These are phyloP conservation scores for Penicillium sp. DNA, from an alignment of 2,329 filamentous ascomycete species.

Conservation along the genomic window DNA sequence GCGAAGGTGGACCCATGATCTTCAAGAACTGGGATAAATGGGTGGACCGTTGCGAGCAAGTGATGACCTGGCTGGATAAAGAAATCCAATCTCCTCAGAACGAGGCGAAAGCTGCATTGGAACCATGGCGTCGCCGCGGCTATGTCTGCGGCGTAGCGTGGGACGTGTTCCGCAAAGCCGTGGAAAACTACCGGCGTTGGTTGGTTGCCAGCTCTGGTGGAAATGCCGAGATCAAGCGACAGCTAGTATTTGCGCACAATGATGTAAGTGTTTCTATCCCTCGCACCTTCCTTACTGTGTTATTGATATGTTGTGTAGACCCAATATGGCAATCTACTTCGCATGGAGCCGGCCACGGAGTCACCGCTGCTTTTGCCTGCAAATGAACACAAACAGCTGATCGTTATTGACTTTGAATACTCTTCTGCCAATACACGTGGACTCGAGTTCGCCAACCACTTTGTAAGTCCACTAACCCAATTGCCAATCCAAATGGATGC, in stretches of 20 bases:
- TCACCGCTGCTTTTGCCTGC: conserved; percentile 84
- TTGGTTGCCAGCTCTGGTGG: conserved; percentile 71
- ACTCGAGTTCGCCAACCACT: conserved; percentile 95
- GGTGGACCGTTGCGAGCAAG: conserved; percentile 62
- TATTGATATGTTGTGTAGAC: conserved; percentile 57
- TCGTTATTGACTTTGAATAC: conserved; percentile 99
- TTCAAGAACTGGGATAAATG: conserved; percentile 96
- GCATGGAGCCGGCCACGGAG: conserved; percentile 65
- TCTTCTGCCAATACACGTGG: conserved; percentile 83
- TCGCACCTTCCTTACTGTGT: conserved; percentile 9
- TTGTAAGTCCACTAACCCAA: conserved; percentile 52
- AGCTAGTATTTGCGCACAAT: conserved; percentile 93
- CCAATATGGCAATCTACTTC: conserved; percentile 96
- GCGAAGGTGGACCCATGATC: conserved; percentile 73
- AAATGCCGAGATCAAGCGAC: conserved; percentile 63
- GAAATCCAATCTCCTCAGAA: conserved; percentile 55
- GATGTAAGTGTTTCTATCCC: conserved; percentile 64
- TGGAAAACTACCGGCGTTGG: conserved; percentile 74
- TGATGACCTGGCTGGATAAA: conserved; percentile 53
- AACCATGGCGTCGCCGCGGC: conserved; percentile 67
- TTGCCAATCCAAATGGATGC: neutral
- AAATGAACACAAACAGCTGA: conserved; percentile 91
- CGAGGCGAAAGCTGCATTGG: conserved; percentile 41
- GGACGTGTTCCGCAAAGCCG: conserved; percentile 69
- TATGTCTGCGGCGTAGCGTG: conserved; percentile 82